Conservation (phyloP, 2,329 filamentous ascomycete species). For the Alternaria novae-zelandiae region DNA sequence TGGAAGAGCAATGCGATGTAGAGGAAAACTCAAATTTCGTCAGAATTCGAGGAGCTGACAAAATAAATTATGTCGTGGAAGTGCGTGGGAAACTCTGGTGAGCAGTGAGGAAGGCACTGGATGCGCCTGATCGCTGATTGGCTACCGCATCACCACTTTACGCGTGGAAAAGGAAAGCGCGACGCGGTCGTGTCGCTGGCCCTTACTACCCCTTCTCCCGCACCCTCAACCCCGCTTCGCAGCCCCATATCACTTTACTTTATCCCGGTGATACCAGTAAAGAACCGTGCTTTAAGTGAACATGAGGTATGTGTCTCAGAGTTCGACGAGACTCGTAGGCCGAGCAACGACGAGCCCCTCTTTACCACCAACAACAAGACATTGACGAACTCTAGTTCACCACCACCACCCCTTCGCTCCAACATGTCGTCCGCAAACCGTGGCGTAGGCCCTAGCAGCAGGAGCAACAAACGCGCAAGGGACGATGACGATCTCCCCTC, state of each 20-base stretch:
- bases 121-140: slow-evolving; percentile 21
- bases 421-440: slow-evolving; percentile 86
- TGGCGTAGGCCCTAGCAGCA: slow-evolving; percentile 61
- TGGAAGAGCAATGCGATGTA: background rate
- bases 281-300: slow-evolving; percentile 8
- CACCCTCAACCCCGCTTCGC: slow-evolving; percentile 9
- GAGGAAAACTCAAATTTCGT: too few relatives aligned
- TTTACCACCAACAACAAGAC: slow-evolving; percentile 17
- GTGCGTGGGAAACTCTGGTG: background rate
- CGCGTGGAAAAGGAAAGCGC: slow-evolving; percentile 24
- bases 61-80: background rate
- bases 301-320: slow-evolving; percentile 29
- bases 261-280: background rate
- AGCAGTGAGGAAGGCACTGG: slow-evolving; percentile 4
- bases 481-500: slow-evolving; percentile 67
- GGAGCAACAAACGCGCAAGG: slow-evolving; percentile 70
- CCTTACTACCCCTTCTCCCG: slow-evolving; percentile 7
- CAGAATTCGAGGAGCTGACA: background rate
- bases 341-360: slow-evolving; percentile 23
- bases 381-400: slow-evolving; percentile 67
- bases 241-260: background rate
- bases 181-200: slow-evolving; percentile 20
- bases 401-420: slow-evolving; percentile 65
- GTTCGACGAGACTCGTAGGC: slow-evolving; percentile 1
- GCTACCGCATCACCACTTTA: slow-evolving; percentile 24